phyloP scores from a whole-genome alignment of 2,329 filamentous ascomycete genomes.

The Hypoxylon sp. region DNA sequence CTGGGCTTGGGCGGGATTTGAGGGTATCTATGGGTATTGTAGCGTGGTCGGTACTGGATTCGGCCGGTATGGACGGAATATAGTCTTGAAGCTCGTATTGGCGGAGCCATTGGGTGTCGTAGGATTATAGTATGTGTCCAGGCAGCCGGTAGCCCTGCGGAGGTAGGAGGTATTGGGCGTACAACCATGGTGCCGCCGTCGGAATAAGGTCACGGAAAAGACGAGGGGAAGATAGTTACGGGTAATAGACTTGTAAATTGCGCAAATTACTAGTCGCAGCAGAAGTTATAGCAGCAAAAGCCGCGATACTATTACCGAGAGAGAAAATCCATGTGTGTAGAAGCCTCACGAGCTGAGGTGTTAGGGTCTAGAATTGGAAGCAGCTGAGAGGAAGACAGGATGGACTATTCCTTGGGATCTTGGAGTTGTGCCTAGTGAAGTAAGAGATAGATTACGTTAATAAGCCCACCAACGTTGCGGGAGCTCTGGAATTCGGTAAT shows the following conservation, averaged over 20 bases:
- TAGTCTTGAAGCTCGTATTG: conserved; percentile 31
- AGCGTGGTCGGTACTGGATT: conserved; percentile 25
- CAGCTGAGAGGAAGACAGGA: conserved; percentile 4
- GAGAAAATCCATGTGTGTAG: conserved; percentile 49
- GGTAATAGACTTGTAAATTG: conserved; percentile 33
- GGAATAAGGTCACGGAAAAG: conserved; percentile 11
- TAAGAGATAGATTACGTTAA: conserved; percentile 37
- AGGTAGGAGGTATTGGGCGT: conserved; percentile 36
- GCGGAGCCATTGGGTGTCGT: conserved; percentile 13
- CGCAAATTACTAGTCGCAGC: conserved; percentile 33
- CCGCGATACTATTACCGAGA: conserved; percentile 49
- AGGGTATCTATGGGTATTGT: conserved; percentile 9
- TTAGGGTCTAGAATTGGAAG: conserved; percentile 6
- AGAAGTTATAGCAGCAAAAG: conserved; percentile 48
- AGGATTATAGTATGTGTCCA: conserved; percentile 21
- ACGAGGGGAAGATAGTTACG: conserved; percentile 9
- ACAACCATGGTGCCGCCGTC: conserved; percentile 43
- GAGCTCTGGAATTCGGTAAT: conserved; percentile 39
- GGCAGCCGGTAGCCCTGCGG: conserved; percentile 17
- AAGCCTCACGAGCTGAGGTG: conserved; percentile 32
- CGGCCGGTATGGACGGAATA: conserved; percentile 38
- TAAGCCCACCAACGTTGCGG: conserved; percentile 36
- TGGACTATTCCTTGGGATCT: conserved; percentile 4
- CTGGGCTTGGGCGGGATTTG: conserved; percentile 19
- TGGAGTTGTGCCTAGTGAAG: conserved; percentile 9